These are phyloP conservation scores for Chrysoporthe puriensis DNA, from an alignment of 2,329 filamentous ascomycete genomes.

Conservation along the genomic window DNA sequence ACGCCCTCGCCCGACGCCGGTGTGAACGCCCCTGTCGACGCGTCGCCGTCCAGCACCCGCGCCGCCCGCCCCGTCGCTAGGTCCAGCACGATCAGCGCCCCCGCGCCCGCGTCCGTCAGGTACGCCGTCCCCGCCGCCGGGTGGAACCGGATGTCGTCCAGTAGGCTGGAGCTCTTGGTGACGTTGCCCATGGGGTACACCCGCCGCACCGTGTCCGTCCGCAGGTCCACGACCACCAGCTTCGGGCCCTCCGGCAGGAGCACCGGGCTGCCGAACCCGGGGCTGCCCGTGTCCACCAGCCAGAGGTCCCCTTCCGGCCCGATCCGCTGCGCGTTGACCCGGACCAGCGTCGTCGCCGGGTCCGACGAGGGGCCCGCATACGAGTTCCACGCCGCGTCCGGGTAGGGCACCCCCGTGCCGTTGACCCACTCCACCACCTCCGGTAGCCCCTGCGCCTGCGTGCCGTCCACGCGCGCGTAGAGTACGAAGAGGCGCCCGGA, in stretches of 20 bases:
- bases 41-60: constrained; percentile 23
- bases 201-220: constrained; percentile 9
- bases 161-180: constrained; percentile 16
- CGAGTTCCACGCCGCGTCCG: constrained; percentile 24
- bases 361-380: constrained; percentile 16
- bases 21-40: constrained; percentile 19
- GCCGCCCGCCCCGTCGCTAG: constrained; percentile 19
- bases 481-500: constrained; percentile 25
- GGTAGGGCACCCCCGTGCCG: constrained; percentile 19
- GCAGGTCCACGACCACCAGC: constrained; percentile 25
- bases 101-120: constrained; percentile 25
- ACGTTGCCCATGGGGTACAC: constrained; percentile 26
- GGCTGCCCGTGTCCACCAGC: constrained; percentile 27
- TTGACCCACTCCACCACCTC: constrained; percentile 29
- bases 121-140: constrained; percentile 16
- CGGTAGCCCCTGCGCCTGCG: constrained; percentile 20
- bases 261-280: constrained; percentile 22
- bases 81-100: constrained; percentile 25
- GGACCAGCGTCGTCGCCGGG: constrained; percentile 13
- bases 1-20: constrained; percentile 17
- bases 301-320: constrained; percentile 20
- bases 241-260: constrained; percentile 25
- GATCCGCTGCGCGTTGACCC: constrained; percentile 21
- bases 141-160: constrained; percentile 25
- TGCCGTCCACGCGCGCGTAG: constrained; percentile 28